Conservation (phyloP, 345 rosid species). For the Eucalyptus cloeziana region DNA sequence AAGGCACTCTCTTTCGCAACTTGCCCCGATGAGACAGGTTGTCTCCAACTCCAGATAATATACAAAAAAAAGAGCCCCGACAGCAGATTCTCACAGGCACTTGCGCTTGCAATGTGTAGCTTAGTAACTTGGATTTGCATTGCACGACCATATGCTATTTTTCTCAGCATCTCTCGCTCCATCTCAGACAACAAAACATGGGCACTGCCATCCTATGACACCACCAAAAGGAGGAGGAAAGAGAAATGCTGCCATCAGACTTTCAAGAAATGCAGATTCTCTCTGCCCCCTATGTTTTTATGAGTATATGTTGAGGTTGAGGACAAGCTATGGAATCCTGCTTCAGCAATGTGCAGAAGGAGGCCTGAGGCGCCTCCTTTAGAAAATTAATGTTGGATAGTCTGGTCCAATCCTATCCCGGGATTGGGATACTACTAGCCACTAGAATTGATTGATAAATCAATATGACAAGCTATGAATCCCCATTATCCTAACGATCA, state of each 20-base stretch:
- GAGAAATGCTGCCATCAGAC: background rate
- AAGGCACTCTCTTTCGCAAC: background rate
- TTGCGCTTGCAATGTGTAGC: background rate
- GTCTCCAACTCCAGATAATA: background rate
- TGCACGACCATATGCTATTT: background rate
- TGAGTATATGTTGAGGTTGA: background rate
- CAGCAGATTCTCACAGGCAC: background rate
- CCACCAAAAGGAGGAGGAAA: background rate
- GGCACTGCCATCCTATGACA: background rate
- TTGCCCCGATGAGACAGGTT: background rate
- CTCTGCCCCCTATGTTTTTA: background rate
- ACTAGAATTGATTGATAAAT: background rate
- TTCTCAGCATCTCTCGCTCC: background rate
- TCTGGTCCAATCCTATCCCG: background rate
- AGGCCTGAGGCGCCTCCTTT: background rate
- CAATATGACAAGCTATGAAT: background rate
- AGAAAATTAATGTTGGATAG: background rate
- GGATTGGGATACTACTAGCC: background rate
- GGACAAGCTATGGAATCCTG: background rate
- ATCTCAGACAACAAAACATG: background rate
- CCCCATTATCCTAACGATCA: background rate
- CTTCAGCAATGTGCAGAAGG: background rate
- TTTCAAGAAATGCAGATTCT: background rate
- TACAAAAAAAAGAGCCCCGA: background rate
- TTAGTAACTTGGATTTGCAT: background rate